Evolutionary conservation across 768 basidiomycete genomes (phyloP).

Genomic region (Lactarius deliciosus): DNA sequence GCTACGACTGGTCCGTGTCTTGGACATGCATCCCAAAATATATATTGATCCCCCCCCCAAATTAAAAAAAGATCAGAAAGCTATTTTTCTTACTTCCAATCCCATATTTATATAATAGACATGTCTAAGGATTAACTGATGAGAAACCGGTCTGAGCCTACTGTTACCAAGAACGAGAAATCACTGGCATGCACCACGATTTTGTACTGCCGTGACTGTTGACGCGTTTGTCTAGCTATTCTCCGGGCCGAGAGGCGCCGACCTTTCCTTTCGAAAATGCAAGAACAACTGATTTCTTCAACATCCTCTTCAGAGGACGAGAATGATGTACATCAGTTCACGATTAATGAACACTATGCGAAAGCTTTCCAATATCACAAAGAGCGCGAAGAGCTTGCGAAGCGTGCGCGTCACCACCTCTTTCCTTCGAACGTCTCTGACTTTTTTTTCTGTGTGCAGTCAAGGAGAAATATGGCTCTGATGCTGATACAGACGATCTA

Average conservation of each 20-base stretch:
- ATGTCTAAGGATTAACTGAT: too few relatives aligned
- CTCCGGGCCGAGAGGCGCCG: neutral
- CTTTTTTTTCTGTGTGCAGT: slow-evolving; percentile 45
- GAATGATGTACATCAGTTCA: slow-evolving; percentile 49
- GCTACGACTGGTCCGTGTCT: too few relatives aligned
- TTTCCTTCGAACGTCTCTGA: neutral
- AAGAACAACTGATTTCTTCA: slow-evolving; percentile 20
- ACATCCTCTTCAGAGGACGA: slow-evolving; percentile 35
- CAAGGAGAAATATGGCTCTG: slow-evolving; percentile 85
- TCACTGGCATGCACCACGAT: too few relatives aligned
- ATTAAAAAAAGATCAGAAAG: too few relatives aligned
- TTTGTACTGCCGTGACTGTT: too few relatives aligned
- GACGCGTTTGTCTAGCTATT: neutral
- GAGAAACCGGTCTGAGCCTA: too few relatives aligned
- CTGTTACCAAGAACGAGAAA: too few relatives aligned
- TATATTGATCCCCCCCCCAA: too few relatives aligned
- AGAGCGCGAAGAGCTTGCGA: slow-evolving; percentile 80
- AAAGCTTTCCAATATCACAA: slow-evolving; percentile 83
- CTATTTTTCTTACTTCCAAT: too few relatives aligned
- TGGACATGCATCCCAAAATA: too few relatives aligned
- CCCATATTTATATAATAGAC: too few relatives aligned
- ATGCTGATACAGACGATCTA: slow-evolving; percentile 54
- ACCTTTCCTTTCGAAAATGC: slow-evolving; percentile 12
- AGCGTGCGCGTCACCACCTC: slow-evolving; percentile 50
- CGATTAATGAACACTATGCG: slow-evolving; percentile 73